Conservation (phyloP, 306 rosid species). For the Sechiopsis laciniata region DNA sequence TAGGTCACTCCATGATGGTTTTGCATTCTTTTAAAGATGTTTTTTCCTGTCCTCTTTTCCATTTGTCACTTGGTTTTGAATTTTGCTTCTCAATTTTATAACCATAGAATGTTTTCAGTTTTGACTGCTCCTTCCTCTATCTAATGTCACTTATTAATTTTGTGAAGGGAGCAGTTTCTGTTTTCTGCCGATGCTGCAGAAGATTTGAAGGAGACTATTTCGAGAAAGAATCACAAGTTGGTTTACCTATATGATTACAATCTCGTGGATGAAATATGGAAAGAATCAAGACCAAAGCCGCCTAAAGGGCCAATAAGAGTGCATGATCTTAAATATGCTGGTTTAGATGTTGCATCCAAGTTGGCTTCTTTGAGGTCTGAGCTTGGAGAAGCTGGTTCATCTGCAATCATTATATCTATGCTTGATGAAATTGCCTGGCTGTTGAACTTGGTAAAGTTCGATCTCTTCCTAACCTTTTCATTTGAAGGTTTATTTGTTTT, state of each 20-base stretch:
- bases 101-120: neutral
- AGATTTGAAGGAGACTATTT: slow-evolving; percentile 66
- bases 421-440: slow-evolving; percentile 98
- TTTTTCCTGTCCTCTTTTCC: slow-evolving; percentile 3
- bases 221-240: slow-evolving; percentile 66
- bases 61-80: neutral
- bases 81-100: neutral
- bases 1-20: too few species aligned
- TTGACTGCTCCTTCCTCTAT: slow-evolving; percentile 26
- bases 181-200: slow-evolving; percentile 89
- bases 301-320: slow-evolving; percentile 62
- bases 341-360: slow-evolving; percentile 74
- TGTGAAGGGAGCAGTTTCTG: slow-evolving; percentile 98
- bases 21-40: neutral
- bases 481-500: neutral
- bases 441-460: slow-evolving; percentile 72
- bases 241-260: slow-evolving; percentile 63
- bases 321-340: slow-evolving; percentile 75
- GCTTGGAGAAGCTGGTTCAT: slow-evolving; percentile 58
- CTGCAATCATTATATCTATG: slow-evolving; percentile 77
- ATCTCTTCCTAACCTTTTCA: neutral
- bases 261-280: slow-evolving; percentile 89
- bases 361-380: slow-evolving; percentile 67
- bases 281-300: slow-evolving; percentile 62
- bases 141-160: slow-evolving; percentile 48